These are phyloP conservation scores for Ceratobasidium sp. DNA, from an alignment of 1,284 basidiomycete species.

Conservation along the genomic window DNA sequence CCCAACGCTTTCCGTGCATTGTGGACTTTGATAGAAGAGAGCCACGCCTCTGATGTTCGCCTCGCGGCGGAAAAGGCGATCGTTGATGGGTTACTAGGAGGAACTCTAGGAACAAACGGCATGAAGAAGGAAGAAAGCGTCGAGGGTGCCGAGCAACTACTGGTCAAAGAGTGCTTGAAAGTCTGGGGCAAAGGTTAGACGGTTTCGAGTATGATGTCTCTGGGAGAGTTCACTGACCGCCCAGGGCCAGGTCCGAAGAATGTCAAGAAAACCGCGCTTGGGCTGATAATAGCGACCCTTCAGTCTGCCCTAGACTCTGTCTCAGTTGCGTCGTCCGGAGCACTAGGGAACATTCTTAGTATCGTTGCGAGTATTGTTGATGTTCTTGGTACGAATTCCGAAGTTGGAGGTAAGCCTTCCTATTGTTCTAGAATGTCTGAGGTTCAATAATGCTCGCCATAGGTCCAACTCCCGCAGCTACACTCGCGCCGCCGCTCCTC, in stretches of 20 bases:
- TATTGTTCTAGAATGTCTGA: slow-evolving; percentile 45
- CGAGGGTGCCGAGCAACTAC: background rate
- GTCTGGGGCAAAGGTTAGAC: slow-evolving; percentile 21
- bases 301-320: slow-evolving; percentile 25
- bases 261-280: slow-evolving; percentile 33
- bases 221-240: no score
- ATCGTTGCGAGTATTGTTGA: slow-evolving; percentile 20
- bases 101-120: background rate
- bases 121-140: background rate
- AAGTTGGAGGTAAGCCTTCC: slow-evolving; percentile 58
- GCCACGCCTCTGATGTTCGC: slow-evolving; percentile 14
- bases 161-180: slow-evolving; percentile 35
- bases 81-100: slow-evolving; percentile 9
- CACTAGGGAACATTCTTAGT: slow-evolving; percentile 15
- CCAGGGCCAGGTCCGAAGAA: slow-evolving; percentile 34
- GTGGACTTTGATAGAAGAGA: slow-evolving; percentile 14
- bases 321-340: slow-evolving; percentile 31
- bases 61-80: slow-evolving; percentile 19
- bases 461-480: slow-evolving; percentile 44
- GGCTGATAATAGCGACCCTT: slow-evolving; percentile 15
- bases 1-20: slow-evolving; percentile 31
- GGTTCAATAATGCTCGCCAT: no score
- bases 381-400: slow-evolving; percentile 19
- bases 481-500: slow-evolving; percentile 58
- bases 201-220: no score